Evolutionary conservation across 2,329 filamentous ascomycete species (phyloP), one percentile per base, ranked within the genome.

Genomic region (Fusarium albidum): DNA sequence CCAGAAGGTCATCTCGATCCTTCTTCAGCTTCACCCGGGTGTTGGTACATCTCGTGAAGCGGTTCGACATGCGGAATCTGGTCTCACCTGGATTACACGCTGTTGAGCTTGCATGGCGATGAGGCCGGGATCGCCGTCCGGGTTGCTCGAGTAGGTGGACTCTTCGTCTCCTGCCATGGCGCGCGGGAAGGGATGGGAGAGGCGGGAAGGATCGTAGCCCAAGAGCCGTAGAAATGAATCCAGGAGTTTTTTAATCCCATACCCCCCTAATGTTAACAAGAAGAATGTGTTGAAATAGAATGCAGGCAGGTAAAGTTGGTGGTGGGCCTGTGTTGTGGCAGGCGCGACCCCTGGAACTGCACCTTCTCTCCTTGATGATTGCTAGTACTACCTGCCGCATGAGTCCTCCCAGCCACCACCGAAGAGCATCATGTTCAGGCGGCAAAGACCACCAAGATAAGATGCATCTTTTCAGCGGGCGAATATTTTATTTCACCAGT

Each of bases 1-100:
- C 58, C 40, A 69, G 63, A 10, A 57, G 63, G 25, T 64, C 57
- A 31, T 67, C 61, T n/a, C 71, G 68, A 31, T 71, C 59, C 14
- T 51, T 68, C 31, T 69, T 72, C 8, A 74, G 47, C 72, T 74
- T 12, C 2, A 12, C 9, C 21, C 4, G 9, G n/a, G n/a, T 9
- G 6, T 67, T 2, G 59, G 28, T 9, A 9, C 38, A 18, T 4
- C 13, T 7, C 2, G 15, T 5, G 28, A 5, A 2, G 5, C 13
- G 28, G 21, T 21, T 14, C 6, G 25, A 29, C 29, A 13, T 26
- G 27, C 11, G 12, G n/a, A 11, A 18, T 11, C 9, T 9, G 7
- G 18, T 21, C 45, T 40, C 13, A 68, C 71, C 57, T 68, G 55
- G 3, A 56, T 26, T 21, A 73, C 65, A 6, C 66, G 66, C n/a